Base-by-base conservation (phyloP, 2,329 filamentous ascomycete species). In the Blumeria hordei region DNA sequence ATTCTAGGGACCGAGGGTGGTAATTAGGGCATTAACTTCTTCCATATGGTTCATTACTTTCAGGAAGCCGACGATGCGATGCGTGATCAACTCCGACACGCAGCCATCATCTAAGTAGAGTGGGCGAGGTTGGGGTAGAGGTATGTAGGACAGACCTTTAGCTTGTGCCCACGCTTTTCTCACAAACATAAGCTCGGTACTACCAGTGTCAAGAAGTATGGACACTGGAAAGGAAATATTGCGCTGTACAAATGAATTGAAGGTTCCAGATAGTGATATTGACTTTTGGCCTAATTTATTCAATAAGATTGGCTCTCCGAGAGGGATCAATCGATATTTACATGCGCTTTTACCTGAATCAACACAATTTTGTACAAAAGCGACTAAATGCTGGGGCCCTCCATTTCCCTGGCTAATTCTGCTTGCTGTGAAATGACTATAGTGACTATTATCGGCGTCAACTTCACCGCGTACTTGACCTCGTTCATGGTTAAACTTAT, bases 81-180 rank as follows among this genome's bases (percentile, higher is more conserved):
- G 37, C 1, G 37, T 41, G 37, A 41, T 41, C 37, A 41, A 41
- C 37, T 16, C 3, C 37, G 41, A 45, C 1, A 45, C 9, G n/a
- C 9, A 45, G n/a, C n/a, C 41, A 12, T 16, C n/a, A 45, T 4
- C 41, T 45, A 45, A 45, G 4, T 16, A 45, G 9, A 45, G 41
- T 45, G 41, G 9, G n/a, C 50, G 36, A 53, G 36, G n/a, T 16
- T 45, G 41, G 6, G 41, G 9, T 45, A 16, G 41, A 45, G 41
- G n/a, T 16, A 16, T 12, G 41, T 39, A 53, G 14, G 50, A 37
- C 33, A 53, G 28, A 18, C 34, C 34, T 35, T 28, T 53, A 53
- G 34, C 50, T 39, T 53, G 50, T 12, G 50, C 34, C 50, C 34
- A 53, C n/a, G 16, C 34, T 53, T 53, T 53, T 21, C 50, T 37